Evolutionary conservation across 2,329 filamentous ascomycete species (phyloP).

Genomic region (Cylindrodendrum hubeiense): DNA sequence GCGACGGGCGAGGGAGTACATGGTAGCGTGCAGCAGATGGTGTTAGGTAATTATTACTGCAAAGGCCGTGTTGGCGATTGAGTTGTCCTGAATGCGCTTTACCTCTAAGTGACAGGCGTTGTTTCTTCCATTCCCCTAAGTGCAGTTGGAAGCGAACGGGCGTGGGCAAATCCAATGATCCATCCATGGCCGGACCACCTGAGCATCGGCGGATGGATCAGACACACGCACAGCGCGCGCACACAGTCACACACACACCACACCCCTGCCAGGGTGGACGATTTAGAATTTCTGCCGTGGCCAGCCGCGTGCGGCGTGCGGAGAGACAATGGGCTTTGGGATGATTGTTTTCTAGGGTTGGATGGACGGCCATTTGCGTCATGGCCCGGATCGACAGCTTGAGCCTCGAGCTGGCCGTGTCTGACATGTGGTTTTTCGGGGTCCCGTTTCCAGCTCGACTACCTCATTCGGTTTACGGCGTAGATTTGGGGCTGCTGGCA

Average conservation of each 20-base stretch:
- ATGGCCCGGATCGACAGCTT: conserved; percentile 7
- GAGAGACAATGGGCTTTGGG: not conserved
- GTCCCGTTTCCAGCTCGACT: conserved; percentile 15
- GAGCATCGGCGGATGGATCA: conserved; percentile 12
- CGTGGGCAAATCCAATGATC: conserved; percentile 28
- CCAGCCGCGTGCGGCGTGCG: conserved; percentile 20
- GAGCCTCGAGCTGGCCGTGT: conserved; percentile 20
- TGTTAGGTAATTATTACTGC: conserved; percentile 47
- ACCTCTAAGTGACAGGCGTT: conserved; percentile 28
- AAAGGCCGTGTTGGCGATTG: conserved; percentile 27
- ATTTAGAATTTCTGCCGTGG: conserved; percentile 28
- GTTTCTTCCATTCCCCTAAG: conserved; percentile 64
- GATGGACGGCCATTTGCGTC: conserved; percentile 20
- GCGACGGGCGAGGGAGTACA: too few relatives aligned
- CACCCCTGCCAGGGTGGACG: conserved; percentile 26
- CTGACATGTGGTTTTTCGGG: conserved; percentile 22
- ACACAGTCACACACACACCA: conserved; percentile 12
- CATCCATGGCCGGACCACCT: conserved; percentile 24
- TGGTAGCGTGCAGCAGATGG: conserved; percentile 10
- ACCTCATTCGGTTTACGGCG: conserved; percentile 32
- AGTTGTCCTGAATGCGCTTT: conserved; percentile 23
- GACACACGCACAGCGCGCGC: conserved; percentile 1
- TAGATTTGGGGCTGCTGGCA: conserved; percentile 25
- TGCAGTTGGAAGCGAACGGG: conserved; percentile 62
- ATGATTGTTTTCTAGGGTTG: conserved; percentile 10